Conservation (phyloP, 306 rosid species). For the Acmispon strigosus region DNA sequence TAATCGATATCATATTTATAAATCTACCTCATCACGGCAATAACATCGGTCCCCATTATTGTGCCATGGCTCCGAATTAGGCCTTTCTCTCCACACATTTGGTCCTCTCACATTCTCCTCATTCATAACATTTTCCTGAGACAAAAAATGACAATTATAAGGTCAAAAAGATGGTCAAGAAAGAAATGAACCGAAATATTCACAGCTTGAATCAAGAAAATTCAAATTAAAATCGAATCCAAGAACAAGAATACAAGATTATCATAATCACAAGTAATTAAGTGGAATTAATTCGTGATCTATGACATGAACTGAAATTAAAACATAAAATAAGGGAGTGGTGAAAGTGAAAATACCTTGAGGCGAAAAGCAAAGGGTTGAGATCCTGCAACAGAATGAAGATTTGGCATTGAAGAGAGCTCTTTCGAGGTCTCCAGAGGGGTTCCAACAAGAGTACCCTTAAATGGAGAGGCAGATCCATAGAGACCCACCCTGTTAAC, state of each 20-base stretch:
- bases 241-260: not conserved
- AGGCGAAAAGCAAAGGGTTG: constrained; percentile 34
- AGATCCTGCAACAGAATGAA: constrained; percentile 2
- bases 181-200: not conserved
- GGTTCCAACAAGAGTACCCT: constrained; percentile 18
- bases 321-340: not conserved
- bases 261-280: not conserved
- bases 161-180: not conserved
- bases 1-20: not conserved
- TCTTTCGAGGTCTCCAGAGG: constrained; percentile 56
- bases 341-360: constrained; percentile 39
- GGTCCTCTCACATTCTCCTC: constrained; percentile 11
- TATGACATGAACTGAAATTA: not conserved
- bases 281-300: not conserved
- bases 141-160: not conserved
- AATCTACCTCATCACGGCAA: constrained; percentile 29
- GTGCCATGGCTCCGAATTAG: not conserved
- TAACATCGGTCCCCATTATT: too few relatives aligned
- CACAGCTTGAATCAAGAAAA: not conserved
- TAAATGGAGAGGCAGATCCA: constrained; percentile 24
- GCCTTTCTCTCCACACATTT: constrained; percentile 17
- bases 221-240: not conserved
- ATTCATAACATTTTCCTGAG: constrained; percentile 50
- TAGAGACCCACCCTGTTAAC: constrained; percentile 14
- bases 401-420: constrained; percentile 89